A percentile compares a stretch with the other conserved stretches of the same genome.
Evolutionary conservation across 2,329 filamentous ascomycete genomes (phyloP).

Genomic region (Bipolaris gigantea): DNA sequence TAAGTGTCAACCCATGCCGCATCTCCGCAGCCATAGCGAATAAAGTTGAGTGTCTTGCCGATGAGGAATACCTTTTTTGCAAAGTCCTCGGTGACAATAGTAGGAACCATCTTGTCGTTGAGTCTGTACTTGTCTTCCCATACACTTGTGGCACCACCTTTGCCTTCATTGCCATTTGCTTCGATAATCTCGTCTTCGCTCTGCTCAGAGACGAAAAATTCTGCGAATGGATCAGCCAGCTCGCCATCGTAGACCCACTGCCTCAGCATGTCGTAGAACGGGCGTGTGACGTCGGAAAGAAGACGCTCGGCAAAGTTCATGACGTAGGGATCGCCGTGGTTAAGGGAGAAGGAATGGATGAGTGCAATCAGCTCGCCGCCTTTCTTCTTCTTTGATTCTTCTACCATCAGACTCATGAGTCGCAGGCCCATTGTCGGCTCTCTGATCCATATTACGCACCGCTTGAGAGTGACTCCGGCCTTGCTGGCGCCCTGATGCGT

Average conservation of each 20-base stretch:
- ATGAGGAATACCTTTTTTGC: constrained; percentile 96
- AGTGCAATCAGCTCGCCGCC: constrained; percentile 92
- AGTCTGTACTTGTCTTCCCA: constrained; percentile 98
- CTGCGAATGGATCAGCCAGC: constrained; percentile 89
- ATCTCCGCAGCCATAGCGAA: constrained; percentile 91
- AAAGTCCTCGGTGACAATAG: constrained; percentile 90
- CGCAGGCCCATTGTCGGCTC: constrained; percentile 95
- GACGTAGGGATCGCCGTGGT: constrained; percentile 93
- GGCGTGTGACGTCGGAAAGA: constrained; percentile 81
- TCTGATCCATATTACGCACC: constrained; percentile 95
- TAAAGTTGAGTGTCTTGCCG: constrained; percentile 97
- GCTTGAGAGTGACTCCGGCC: constrained; percentile 87
- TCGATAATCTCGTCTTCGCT: constrained; percentile 55
- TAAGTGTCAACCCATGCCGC: constrained; percentile 95
- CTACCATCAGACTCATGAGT: constrained; percentile 90
- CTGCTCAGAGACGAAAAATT: constrained; percentile 94
- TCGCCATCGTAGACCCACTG: constrained; percentile 99
- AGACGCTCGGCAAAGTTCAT: constrained; percentile 89
- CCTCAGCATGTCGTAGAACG: constrained; percentile 94
- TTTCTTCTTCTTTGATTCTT: constrained; percentile 79
- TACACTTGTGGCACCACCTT: constrained; percentile 75
- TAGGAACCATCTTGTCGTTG: constrained; percentile 82
- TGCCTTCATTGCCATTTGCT: constrained; percentile 44
- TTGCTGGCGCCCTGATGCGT: constrained; percentile 75
- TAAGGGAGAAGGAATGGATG: constrained; percentile 90